phyloP scores from a whole-genome alignment of 352 stramenopile species.

The Phytophthora sp. region DNA sequence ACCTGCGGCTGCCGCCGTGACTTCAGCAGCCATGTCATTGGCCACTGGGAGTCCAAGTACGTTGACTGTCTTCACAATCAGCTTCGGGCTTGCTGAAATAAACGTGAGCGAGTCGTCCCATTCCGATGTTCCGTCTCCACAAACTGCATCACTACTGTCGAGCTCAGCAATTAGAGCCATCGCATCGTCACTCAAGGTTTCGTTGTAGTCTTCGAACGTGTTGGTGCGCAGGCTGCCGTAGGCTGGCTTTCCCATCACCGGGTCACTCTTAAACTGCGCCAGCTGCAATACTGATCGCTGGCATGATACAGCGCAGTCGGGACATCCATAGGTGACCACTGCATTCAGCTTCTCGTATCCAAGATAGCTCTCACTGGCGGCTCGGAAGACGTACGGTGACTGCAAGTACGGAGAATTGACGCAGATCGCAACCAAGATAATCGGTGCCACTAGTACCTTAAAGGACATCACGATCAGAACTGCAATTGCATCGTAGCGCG shows the following conservation, averaged over 20 bases:
- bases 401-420: slow-evolving; percentile 43
- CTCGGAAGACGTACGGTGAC: slow-evolving; percentile 43
- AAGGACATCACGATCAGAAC: slow-evolving; percentile 46
- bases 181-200: slow-evolving; percentile 28
- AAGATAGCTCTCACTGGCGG: slow-evolving; percentile 38
- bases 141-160: slow-evolving; percentile 21
- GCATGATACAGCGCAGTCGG: slow-evolving; percentile 35
- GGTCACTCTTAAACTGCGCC: slow-evolving; percentile 34
- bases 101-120: slow-evolving; percentile 40
- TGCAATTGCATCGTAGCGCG: slow-evolving; percentile 35
- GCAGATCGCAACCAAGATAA: slow-evolving; percentile 42
- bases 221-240: slow-evolving; percentile 38
- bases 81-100: slow-evolving; percentile 26
- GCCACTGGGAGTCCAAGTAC: slow-evolving; percentile 31
- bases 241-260: slow-evolving; percentile 41
- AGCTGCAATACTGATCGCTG: slow-evolving; percentile 35
- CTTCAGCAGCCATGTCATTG: slow-evolving; percentile 32
- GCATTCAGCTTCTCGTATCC: slow-evolving; percentile 35
- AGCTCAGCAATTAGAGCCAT: slow-evolving; percentile 26
- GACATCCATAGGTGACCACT: slow-evolving; percentile 34
- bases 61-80: slow-evolving; percentile 34
- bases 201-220: slow-evolving; percentile 36
- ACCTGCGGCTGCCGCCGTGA: slow-evolving; percentile 13
- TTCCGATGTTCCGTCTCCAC: slow-evolving; percentile 31
- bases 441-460: slow-evolving; percentile 42